Conservation (phyloP, 768 basidiomycete genomes). For the Xerocomus brunneocitrinus region DNA sequence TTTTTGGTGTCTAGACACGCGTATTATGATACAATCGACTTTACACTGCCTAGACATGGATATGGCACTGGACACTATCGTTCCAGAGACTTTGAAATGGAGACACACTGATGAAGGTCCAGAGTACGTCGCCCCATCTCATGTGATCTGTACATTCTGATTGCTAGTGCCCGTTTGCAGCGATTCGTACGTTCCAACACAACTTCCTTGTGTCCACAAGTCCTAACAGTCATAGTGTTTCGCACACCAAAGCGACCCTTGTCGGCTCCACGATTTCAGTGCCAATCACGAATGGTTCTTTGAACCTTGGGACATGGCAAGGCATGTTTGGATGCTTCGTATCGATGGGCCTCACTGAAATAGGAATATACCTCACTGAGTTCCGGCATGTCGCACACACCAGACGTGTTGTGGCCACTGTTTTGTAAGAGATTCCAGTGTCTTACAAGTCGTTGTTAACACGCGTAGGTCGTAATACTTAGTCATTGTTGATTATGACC, state of each 20-base stretch:
- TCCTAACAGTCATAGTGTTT: conserved; percentile 49
- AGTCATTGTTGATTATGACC: neutral
- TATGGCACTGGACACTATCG: conserved; percentile 86
- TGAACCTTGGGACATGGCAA: conserved; percentile 93
- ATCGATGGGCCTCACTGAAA: conserved; percentile 1
- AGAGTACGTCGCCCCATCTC: conserved; percentile 48
- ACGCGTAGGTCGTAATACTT: conserved; percentile 6
- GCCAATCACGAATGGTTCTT: conserved; percentile 72
- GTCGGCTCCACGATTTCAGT: conserved; percentile 78
- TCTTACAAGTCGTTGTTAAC: neutral
- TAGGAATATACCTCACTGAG: conserved; percentile 69
- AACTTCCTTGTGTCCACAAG: neutral
- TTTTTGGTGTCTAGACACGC: conserved; percentile 2
- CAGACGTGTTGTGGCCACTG: conserved; percentile 73
- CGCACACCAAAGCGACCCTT: conserved; percentile 86
- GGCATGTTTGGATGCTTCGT: conserved; percentile 38
- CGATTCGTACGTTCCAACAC: conserved; percentile 58
- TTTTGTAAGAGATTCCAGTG: conserved; percentile 49
- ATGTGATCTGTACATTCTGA: neutral
- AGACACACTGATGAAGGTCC: conserved; percentile 87
- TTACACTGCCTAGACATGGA: conserved; percentile 68
- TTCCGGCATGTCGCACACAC: conserved; percentile 68
- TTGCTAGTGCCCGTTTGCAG: conserved; percentile 32
- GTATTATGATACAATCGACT: conserved; percentile 28
- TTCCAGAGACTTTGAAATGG: conserved; percentile 82